A percentile compares a stretch with the other conserved stretches of the same genome.
Conservation (phyloP, 768 basidiomycete genomes). For the Mycena maculata region DNA sequence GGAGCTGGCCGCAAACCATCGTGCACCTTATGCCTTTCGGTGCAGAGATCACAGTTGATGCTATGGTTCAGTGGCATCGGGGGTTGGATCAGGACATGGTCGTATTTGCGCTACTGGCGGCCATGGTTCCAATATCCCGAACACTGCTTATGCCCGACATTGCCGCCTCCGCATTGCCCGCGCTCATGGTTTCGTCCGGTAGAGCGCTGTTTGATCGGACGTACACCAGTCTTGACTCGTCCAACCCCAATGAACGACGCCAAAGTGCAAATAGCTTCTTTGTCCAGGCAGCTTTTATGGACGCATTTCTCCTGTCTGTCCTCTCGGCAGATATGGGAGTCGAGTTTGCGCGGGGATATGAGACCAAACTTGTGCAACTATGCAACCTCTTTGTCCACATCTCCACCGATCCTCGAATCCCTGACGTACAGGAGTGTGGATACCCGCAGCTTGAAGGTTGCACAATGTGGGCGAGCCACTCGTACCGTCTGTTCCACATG, state of each 20-base stretch:
- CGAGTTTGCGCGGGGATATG: conserved; percentile 15
- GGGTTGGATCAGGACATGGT: conserved; percentile 10
- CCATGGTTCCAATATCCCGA: conserved; percentile 11
- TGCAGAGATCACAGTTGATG: conserved; percentile 16
- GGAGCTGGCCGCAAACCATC: conserved; percentile 20
- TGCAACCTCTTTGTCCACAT: conserved; percentile 24
- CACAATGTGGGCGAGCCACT: not conserved
- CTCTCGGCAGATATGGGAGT: conserved; percentile 1
- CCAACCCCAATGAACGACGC: not conserved
- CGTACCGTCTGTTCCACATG: conserved; percentile 32
- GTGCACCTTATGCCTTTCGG: conserved; percentile 23
- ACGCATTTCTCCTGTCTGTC: not conserved
- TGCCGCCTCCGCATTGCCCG: conserved; percentile 4
- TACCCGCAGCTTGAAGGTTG: not conserved
- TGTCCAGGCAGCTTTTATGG: not conserved
- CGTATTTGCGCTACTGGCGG: conserved; percentile 7
- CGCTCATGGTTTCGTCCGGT: conserved; percentile 8
- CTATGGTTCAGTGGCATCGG: conserved; percentile 29
- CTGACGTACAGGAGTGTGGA: not conserved
- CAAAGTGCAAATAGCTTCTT: not conserved
- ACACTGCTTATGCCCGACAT: conserved; percentile 22
- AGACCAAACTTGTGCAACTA: conserved; percentile 28
- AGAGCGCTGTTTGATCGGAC: conserved; percentile 18
- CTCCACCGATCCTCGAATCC: conserved; percentile 22
- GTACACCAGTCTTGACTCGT: not conserved